phyloP scores from a whole-genome alignment of 2,329 filamentous ascomycete species.

The Exophiala phaeomuriformis region DNA sequence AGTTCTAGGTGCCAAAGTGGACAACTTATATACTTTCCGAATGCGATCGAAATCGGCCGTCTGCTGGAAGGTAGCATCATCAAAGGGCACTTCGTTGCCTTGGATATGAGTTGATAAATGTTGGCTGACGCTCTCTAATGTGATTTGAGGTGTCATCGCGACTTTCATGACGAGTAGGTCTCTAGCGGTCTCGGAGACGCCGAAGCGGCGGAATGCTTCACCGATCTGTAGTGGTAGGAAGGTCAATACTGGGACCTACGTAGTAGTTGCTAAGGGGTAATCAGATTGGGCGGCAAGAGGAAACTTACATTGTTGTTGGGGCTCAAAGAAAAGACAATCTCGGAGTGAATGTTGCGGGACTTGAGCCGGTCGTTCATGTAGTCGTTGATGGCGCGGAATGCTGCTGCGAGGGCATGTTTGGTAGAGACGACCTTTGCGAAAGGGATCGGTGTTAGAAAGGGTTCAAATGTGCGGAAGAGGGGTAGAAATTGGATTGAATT shows the following conservation, averaged over 20 bases:
- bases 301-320: conserved; percentile 62
- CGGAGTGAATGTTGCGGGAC: conserved; percentile 81
- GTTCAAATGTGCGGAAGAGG: background rate
- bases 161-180: conserved; percentile 78
- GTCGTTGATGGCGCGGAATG: conserved; percentile 68
- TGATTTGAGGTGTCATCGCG: conserved; percentile 45
- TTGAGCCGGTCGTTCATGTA: conserved; percentile 56
- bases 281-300: conserved; percentile 38
- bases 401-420: conserved; percentile 64
- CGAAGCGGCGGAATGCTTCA: conserved; percentile 83
- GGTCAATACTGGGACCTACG: background rate
- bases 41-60: conserved; percentile 62
- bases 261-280: conserved; percentile 1
- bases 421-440: conserved; percentile 45
- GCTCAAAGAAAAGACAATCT: conserved; percentile 74
- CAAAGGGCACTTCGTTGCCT: conserved; percentile 53
- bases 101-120: conserved; percentile 59
- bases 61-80: conserved; percentile 54
- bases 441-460: background rate
- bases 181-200: conserved; percentile 63
- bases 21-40: conserved; percentile 77
- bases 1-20: conserved; percentile 35
- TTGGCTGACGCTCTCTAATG: conserved; percentile 43
- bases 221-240: conserved; percentile 58
- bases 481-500: background rate